phyloP scores from a whole-genome alignment of 371 early-diverging fungal genomes.

The Mortierella sp. region DNA sequence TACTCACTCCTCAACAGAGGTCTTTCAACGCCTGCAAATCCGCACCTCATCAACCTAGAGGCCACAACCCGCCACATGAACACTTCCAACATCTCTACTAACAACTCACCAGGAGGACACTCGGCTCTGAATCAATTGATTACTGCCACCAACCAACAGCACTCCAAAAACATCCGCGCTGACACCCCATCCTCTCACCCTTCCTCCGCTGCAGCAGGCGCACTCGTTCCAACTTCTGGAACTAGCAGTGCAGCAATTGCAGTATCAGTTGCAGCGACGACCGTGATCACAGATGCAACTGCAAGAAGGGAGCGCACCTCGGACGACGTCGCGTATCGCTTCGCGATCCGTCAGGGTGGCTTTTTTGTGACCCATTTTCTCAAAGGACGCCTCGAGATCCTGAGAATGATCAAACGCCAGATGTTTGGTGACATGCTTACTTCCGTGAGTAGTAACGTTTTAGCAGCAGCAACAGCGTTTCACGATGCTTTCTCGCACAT shows the following conservation, averaged over 20 bases:
- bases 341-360: constrained; percentile 48
- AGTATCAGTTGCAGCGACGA: neutral
- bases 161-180: constrained; percentile 31
- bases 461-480: neutral
- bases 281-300: constrained; percentile 20
- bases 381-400: constrained; percentile 56
- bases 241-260: neutral
- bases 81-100: neutral
- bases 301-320: constrained; percentile 27
- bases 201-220: neutral
- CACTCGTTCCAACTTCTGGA: neutral
- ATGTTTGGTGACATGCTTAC: constrained; percentile 52
- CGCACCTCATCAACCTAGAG: constrained; percentile 51
- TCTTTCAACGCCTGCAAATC: constrained; percentile 49
- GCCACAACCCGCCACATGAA: constrained; percentile 6
- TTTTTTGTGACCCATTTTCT: constrained; percentile 52
- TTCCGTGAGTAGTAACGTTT: constrained; percentile 18
- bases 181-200: constrained; percentile 17
- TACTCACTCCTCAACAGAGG: constrained; percentile 48
- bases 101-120: constrained; percentile 17
- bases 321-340: constrained; percentile 54
- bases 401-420: constrained; percentile 50
- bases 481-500: neutral
- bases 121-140: constrained; percentile 47
- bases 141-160: constrained; percentile 33